phyloP scores from a whole-genome alignment of 371 early-diverging fungal species.

The Syncephalastrum racemosum region DNA sequence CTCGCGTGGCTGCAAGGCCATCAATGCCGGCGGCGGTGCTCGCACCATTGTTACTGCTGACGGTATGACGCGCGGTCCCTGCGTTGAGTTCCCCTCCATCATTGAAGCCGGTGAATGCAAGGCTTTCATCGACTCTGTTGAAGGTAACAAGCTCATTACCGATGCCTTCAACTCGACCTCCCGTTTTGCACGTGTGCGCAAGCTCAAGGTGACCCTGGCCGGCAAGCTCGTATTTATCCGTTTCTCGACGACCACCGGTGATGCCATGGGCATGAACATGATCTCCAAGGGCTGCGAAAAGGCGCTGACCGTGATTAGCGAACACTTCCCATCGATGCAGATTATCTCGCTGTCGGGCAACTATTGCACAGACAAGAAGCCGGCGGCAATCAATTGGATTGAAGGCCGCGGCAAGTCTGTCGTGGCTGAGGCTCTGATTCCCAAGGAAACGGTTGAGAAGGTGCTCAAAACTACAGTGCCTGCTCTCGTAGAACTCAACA shows the following conservation, averaged over 20 bases:
- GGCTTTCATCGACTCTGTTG: conserved; percentile 67
- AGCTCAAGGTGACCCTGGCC: conserved; percentile 83
- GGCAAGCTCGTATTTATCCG: conserved; percentile 85
- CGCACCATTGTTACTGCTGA: conserved; percentile 81
- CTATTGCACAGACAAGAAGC: conserved; percentile 98
- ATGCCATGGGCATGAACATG: conserved; percentile 99
- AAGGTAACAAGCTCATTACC: conserved; percentile 65
- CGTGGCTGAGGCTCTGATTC: conserved; percentile 86
- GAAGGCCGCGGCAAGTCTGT: conserved; percentile 97
- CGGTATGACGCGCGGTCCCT: conserved; percentile 96
- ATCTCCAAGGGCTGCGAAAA: conserved; percentile 95
- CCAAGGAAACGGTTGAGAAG: conserved; percentile 72
- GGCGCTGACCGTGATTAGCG: conserved; percentile 61
- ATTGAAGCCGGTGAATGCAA: conserved; percentile 71
- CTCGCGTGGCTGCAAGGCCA: conserved; percentile 96
- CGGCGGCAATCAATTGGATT: conserved; percentile 96
- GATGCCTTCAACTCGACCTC: conserved; percentile 87
- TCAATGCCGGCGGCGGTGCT: conserved; percentile 89
- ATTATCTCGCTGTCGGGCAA: conserved; percentile 90
- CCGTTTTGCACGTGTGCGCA: conserved; percentile 84
- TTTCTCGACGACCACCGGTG: conserved; percentile 92
- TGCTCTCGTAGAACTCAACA: conserved; percentile 80
- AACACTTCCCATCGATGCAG: conserved; percentile 74
- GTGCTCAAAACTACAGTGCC: conserved; percentile 89
- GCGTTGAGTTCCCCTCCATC: conserved; percentile 81